Evolutionary conservation across 257 asterid species (phyloP), one percentile per base, ranked within the genome.

Genomic region (Cruciata laevipes): DNA sequence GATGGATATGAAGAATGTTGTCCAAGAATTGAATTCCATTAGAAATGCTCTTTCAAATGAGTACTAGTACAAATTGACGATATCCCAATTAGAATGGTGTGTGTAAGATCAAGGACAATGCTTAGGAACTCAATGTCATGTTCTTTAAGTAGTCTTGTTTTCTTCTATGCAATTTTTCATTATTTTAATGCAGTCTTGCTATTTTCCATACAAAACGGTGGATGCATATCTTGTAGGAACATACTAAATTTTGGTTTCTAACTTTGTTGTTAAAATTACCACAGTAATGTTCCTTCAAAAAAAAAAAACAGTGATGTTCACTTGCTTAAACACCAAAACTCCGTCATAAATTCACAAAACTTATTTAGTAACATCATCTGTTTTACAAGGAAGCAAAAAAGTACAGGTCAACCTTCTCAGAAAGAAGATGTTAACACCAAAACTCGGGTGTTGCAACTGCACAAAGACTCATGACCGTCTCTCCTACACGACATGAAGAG

Each of bases 1-100:
- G 47, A 63, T 63, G 65, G 21, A 38, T 37, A 63, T 63, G 58
- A 63, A 63, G 42, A 37, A 71, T 52, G 75, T 63, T 33, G 69
- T 47, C 8, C 35, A 63, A 16, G 65, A 71, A 62, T 47, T 68
- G 37, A 61, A 42, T 27, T 33, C 37, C 17, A 33, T 69, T n/a
- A 70, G 25, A 64, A 38, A 70, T 57, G 62, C 38, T 55, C 52
- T 65, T 69, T 37, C 42, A 10, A 37, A 1, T 37, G 13, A 37
- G 42, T 37, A 37, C 12, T 40, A 3, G 17, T 40, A 10, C 49
- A 40, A 11, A 11, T 11, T 40, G 44, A 33, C 4, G 38, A 33
- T 37, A 1, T 6, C 12, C 8, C 44, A 37, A 2, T 37, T 1
- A 37, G 44, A 6, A 49, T 65, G 66, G 17, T 18, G 47, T 6